Conservation (phyloP, 2,329 filamentous ascomycete genomes). For the Anisogramma anomala region DNA sequence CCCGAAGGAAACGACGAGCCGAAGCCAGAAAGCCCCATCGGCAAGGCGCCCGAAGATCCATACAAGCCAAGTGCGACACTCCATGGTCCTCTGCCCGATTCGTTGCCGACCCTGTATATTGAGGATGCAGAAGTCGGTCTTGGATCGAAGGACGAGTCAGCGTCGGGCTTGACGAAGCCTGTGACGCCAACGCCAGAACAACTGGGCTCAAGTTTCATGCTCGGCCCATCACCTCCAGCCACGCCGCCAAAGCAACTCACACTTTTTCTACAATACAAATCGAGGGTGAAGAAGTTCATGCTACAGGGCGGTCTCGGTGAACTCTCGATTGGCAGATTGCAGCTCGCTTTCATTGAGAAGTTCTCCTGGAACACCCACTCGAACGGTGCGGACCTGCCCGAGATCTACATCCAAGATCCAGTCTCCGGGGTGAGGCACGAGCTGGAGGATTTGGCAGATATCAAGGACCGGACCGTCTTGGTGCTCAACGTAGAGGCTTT, state of each 20-base stretch:
- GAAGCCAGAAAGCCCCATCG: conserved; percentile 31
- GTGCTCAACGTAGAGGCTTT: conserved; percentile 86
- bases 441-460: conserved; percentile 80
- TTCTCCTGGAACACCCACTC: conserved; percentile 98
- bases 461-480: conserved; percentile 91
- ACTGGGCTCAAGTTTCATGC: conserved; percentile 42
- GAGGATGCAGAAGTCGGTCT: conserved; percentile 22
- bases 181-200: conserved; percentile 28
- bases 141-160: conserved; percentile 15
- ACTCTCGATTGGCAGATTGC: conserved; percentile 74
- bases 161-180: conserved; percentile 10
- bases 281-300: conserved; percentile 92
- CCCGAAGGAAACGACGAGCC: conserved; percentile 44
- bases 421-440: conserved; percentile 95
- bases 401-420: conserved; percentile 96
- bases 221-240: conserved; percentile 56
- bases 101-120: conserved; percentile 26
- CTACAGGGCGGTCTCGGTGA: conserved; percentile 74
- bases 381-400: conserved; percentile 82
- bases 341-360: conserved; percentile 96
- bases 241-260: conserved; percentile 73
- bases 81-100: conserved; percentile 43
- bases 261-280: conserved; percentile 90
- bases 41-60: conserved; percentile 57
- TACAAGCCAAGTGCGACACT: conserved; percentile 46